Base-by-base conservation (phyloP, 139 green algal species). In the Coelastrella sp. region DNA sequence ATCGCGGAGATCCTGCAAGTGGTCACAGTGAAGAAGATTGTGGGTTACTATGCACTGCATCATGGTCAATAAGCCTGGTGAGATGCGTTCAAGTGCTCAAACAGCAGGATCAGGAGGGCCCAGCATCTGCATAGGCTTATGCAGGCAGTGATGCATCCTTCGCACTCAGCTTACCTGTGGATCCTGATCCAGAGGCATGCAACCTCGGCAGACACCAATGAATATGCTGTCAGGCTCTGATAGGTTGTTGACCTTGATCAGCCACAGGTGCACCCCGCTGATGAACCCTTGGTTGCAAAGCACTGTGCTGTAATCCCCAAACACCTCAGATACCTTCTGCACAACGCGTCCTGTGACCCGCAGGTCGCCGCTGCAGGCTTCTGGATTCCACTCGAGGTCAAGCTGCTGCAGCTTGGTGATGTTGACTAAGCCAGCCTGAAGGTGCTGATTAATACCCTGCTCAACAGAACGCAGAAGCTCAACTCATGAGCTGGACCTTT, bases 161-260 rank as follows among this genome's bases (percentile, higher is more conserved):
- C n/a, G 7, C 57, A 72, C 6, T 20, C 8, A 25, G 17, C 79
- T 12, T 73, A 93, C 93, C 88, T 95, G 93, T 0, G 94, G 94
- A 87, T 96, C 94, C 83, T 94, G 92, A 82, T 96, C 94, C 80
- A 96, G 82, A 8, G 94, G 92, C 94, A 96, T 96, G 89, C 91
- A 95, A 17, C 94, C 94, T 8, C 94, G 83, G 92, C 94, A 95
- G 6, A 96, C 94, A 10, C 94, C 94, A 25, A 96, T 96, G 92
- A 96, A 96, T 76, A 96, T 95, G 66, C 78, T 92, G 89, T 96
- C 94, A 10, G 92, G 94, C 89, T 96, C 94, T 66, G 90, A 93
- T 14, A 96, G 91, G 89, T 94, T 93, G 90, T 94, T 94, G 56
- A 96, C 91, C 87, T 94, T 95, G 76, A 96, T 78, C 6, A 96